These are phyloP conservation scores for Fraxinus baroniana DNA, from an alignment of 305 asterid species.

Conservation along the genomic window DNA sequence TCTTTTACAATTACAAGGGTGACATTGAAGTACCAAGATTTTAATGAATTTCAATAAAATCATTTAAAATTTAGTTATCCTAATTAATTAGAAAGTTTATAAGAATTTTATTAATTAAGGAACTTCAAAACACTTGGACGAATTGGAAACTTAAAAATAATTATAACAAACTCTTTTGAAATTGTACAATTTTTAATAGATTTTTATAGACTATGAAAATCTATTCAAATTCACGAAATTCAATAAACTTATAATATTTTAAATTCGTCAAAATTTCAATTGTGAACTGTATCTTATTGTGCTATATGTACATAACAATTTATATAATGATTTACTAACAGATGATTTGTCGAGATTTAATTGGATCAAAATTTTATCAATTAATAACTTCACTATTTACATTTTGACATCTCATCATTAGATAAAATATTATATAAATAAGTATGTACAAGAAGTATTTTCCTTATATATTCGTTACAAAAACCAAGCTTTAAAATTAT, in stretches of 20 bases:
- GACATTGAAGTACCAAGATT: too few species aligned
- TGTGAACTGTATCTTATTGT: not conserved
- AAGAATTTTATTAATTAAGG: not conserved
- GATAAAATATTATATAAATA: too few species aligned
- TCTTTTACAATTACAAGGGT: too few species aligned
- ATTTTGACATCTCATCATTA: not conserved
- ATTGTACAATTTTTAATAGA: not conserved
- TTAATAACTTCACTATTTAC: too few species aligned
- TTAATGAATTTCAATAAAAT: too few species aligned
- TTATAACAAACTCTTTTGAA: not conserved
- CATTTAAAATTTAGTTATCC: not conserved
- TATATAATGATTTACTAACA: not conserved
- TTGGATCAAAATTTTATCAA: not conserved
- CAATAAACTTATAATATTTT: too few species aligned
- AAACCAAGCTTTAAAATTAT: not conserved
- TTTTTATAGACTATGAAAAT: too few species aligned
- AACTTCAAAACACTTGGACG: too few species aligned
- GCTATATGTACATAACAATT: too few species aligned
- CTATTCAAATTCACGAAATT: not conserved
- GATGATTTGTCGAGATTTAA: not conserved
- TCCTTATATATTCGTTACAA: not conserved
- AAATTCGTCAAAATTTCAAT: not conserved
- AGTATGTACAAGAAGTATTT: not conserved
- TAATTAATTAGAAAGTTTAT: not conserved
- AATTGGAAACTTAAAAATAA: not conserved